These are phyloP conservation scores for Kodamaea hsintzibuensis DNA, from an alignment of 805 yeast genomes.

Conservation along the genomic window DNA sequence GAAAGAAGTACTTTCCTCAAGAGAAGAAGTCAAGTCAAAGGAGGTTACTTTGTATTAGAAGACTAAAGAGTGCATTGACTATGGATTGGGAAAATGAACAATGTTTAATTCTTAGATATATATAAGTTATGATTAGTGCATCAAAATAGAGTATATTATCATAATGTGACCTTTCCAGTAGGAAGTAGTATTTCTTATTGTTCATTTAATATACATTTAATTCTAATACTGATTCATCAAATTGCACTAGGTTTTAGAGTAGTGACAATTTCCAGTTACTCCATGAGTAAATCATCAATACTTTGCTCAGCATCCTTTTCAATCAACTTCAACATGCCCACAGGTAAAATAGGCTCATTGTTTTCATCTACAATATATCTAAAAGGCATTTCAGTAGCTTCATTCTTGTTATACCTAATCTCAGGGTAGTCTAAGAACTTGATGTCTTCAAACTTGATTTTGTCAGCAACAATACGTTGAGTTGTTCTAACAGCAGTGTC, in stretches of 20 bases:
- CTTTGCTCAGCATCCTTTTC: constrained; percentile 83
- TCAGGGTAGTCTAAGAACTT: constrained; percentile 92
- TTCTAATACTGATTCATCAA: not conserved
- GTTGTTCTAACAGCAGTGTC: constrained; percentile 96
- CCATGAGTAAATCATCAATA: constrained; percentile 64
- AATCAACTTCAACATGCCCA: constrained; percentile 87
- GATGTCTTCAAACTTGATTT: constrained; percentile 64
- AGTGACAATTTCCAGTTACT: no score
- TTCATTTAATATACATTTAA: not conserved
- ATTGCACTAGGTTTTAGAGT: no score
- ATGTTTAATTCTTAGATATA: no score
- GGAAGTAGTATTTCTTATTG: not conserved
- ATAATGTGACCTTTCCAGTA: no score
- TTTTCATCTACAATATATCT: constrained; percentile 71
- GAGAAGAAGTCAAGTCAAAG: constrained; percentile 22
- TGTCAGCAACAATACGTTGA: constrained; percentile 67
- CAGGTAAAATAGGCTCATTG: constrained; percentile 81
- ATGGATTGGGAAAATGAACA: no score
- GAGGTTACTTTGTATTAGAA: constrained; percentile 24
- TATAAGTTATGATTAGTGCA: no score
- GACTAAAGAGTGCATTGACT: not conserved
- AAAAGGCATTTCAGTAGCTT: constrained; percentile 97
- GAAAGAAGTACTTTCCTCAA: constrained; percentile 47
- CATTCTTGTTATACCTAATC: constrained; percentile 81
- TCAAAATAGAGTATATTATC: no score